Evolutionary conservation across 225 moss, liverwort and hornwort genomes (phyloP), one percentile per base, ranked within the genome.

Genomic region (Physcomitrium patens): DNA sequence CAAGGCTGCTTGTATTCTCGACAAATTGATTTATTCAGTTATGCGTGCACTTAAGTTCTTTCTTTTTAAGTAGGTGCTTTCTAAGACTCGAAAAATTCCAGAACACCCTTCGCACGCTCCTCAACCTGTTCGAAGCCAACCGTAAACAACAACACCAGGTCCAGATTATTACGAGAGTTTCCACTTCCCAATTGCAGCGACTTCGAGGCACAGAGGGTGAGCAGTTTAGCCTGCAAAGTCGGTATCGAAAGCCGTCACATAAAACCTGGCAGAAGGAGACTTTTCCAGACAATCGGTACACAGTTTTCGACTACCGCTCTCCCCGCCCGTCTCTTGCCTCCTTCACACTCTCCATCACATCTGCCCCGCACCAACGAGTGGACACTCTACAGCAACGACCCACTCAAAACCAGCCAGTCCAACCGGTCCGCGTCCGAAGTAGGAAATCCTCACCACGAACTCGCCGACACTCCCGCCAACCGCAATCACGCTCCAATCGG

Each of bases 261-360:
- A 55, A 68, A 42, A 70, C 65, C 65, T 37, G 22, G 49, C 55
- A 63, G 28, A 47, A 6, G 50, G 55, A 7, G 5, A 37, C 31
- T 37, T 37, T 37, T 4, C 59, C 27, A 5, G 47, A 18, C n/a
- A 24, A 42, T 42, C 66, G 26, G 56, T 42, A 20, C 17, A 20
- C 3, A 43, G 27, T 16, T 37, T 56, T 8, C 77, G 20, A 56
- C 80, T 78, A 81, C 81, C 81, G 84, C 78, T 81, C 84, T 18
- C 78, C 84, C 77, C 80, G 84, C 63, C 81, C 81, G 70, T 63
- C 84, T 81, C 81, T 71, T 9, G 75, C 71, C 68, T 84, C 78
- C 78, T 75, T 72, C 63, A 41, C 81, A 72, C 78, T 67, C 75
- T 75, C 84, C 84, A 84, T 84, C 71, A 58, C 84, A 74, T 74